Evolutionary conservation across 306 rosid species (phyloP).

Genomic region (Pterocarpus santalinus): DNA sequence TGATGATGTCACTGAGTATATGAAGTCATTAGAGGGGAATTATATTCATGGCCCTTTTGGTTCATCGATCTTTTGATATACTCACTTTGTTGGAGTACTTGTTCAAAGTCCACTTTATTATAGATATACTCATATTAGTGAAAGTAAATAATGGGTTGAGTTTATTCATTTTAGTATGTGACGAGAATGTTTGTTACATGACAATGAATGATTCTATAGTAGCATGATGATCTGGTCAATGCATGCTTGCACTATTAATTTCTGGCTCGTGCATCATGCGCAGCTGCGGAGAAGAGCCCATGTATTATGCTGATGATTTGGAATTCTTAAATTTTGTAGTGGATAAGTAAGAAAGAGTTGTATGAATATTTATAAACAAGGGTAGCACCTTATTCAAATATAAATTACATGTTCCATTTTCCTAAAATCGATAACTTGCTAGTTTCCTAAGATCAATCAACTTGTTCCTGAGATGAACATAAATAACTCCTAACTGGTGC

Average conservation of each 20-base stretch:
- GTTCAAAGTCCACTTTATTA: conserved; percentile 39
- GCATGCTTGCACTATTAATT: not conserved
- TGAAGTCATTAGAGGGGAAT: conserved; percentile 29
- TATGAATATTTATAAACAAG: too few species aligned
- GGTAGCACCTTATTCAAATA: too few species aligned
- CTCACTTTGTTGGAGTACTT: conserved; percentile 27
- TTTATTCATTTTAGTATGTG: conserved; percentile 24
- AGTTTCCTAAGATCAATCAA: too few species aligned
- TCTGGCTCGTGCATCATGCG: not conserved
- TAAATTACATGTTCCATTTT: too few species aligned
- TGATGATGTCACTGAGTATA: conserved; percentile 29
- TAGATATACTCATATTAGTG: conserved; percentile 22
- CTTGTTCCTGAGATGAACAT: too few species aligned
- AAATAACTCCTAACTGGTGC: too few species aligned
- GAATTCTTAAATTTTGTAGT: too few species aligned
- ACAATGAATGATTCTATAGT: conserved; percentile 14
- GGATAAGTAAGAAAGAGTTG: too few species aligned
- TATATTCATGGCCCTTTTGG: conserved; percentile 9
- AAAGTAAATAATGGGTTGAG: conserved; percentile 43
- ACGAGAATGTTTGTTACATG: not conserved
- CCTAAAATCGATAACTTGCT: too few species aligned
- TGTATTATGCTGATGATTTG: too few species aligned
- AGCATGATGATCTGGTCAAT: conserved; percentile 27
- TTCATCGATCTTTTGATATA: conserved; percentile 15
- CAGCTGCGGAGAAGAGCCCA: too few species aligned